Evolutionary conservation across 2,329 filamentous ascomycete genomes (phyloP), one percentile per base, ranked within the genome.

Genomic region (Alternaria triticimaculans): DNA sequence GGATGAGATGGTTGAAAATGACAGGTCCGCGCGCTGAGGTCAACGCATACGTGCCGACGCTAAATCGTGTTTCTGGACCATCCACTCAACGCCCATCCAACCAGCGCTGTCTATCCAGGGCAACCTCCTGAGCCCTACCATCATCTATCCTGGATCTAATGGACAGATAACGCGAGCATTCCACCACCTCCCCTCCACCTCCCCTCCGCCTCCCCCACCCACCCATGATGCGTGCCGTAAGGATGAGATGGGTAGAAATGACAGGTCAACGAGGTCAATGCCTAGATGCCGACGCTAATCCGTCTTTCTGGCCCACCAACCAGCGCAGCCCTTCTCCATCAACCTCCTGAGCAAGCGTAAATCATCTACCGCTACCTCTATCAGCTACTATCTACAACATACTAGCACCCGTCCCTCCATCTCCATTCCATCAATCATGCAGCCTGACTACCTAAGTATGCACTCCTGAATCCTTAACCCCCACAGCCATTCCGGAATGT

Each of bases 231-330:
- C 63, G 67, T 60, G 51, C 65, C 64, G 67, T 65, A 71, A 69
- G 63, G 61, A 67, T 66, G 58, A 58, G 64, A 58, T 63, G 63
- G 65, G 57, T 61, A 65, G 62, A 59, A 49, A 65, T 62, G 67
- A 68, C 68, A 66, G 66, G 59, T 64, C 63, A 57, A 54, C 61
- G 62, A 63, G 60, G 60, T 66, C 61, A 20, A 26, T 65, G 61
- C 66, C 66, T 63, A 70, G 66, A 61, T 53, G 55, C 43, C 55
- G 41, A 63, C 69, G 70, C 72, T 72, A 74, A 58, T 51, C 49
- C 49, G 11, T 30, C 10, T 11, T 11, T 28, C 10, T 12, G 45
- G 25, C 49, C 30, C 55, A 37, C 30, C 33, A 37, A 15, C 33
- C 33, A 37, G 33, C 14, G 14, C 33, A n/a, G 33, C 14, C 14